phyloP scores from a whole-genome alignment of 805 yeast genomes.

The Kazachstania bromeliacearum region DNA sequence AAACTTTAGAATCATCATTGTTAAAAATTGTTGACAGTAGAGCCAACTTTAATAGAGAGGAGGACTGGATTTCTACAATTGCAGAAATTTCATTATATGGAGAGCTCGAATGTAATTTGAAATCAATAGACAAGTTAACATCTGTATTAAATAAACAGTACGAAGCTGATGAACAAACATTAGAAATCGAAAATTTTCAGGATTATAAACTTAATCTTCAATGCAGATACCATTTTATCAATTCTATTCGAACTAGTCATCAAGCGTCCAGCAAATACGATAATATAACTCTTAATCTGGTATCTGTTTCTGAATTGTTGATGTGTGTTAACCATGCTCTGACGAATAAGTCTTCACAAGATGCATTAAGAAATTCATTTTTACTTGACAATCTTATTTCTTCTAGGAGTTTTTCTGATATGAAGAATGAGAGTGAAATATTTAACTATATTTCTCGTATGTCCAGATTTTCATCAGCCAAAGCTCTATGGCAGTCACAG shows the following conservation, averaged over 20 bases:
- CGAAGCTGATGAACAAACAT: slow-evolving; percentile 3
- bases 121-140: neutral
- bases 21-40: slow-evolving; percentile 1
- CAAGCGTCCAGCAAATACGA: neutral
- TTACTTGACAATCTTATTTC: slow-evolving; percentile 9
- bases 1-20: slow-evolving; percentile 6
- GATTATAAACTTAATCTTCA: slow-evolving; percentile 11
- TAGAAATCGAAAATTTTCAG: slow-evolving; percentile 8
- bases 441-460: no score
- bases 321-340: slow-evolving; percentile 9
- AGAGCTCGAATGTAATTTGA: slow-evolving; percentile 3
- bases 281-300: neutral
- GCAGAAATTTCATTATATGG: slow-evolving; percentile 10
- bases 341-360: slow-evolving; percentile 14
- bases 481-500: slow-evolving; percentile 55
- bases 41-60: slow-evolving; percentile 6
- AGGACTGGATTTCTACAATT: slow-evolving; percentile 17
- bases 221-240: slow-evolving; percentile 11
- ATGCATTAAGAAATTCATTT: slow-evolving; percentile 15
- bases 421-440: neutral
- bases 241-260: neutral
- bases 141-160: slow-evolving; percentile 3
- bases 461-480: slow-evolving; percentile 34
- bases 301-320: slow-evolving; percentile 4
- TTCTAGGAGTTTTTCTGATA: neutral